Conservation (phyloP, 768 basidiomycete genomes). For the Trametes meyenii region DNA sequence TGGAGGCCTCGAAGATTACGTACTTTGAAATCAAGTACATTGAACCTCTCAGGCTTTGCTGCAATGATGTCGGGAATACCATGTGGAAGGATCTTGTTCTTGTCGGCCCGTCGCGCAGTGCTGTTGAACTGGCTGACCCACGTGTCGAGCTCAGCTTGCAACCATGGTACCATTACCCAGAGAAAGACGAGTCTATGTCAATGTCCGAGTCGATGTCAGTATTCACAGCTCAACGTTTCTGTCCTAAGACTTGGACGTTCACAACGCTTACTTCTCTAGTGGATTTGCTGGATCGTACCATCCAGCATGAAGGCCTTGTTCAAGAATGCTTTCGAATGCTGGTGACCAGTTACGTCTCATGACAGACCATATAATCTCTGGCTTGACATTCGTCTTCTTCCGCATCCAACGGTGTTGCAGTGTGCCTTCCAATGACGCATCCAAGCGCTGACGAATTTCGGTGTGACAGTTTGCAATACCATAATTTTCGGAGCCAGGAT, state of each 20-base stretch:
- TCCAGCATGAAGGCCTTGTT: constrained; percentile 34
- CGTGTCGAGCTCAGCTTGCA: constrained; percentile 18
- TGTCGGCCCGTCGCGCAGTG: neutral
- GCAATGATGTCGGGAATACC: constrained; percentile 1
- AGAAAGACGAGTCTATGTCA: constrained; percentile 15
- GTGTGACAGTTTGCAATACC: constrained; percentile 51
- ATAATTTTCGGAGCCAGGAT: constrained; percentile 47
- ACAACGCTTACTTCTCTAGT: constrained; percentile 29
- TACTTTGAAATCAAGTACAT: neutral
- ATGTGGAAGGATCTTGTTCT: constrained; percentile 1
- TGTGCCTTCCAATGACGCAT: constrained; percentile 32
- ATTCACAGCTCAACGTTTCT: too few relatives aligned
- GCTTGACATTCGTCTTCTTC: constrained; percentile 43
- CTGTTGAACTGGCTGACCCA: constrained; percentile 5
- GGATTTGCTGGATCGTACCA: constrained; percentile 35
- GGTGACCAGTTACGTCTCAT: constrained; percentile 35
- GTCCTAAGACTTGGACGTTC: neutral
- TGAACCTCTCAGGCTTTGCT: neutral
- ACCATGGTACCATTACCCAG: constrained; percentile 21
- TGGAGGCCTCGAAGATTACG: too few relatives aligned
- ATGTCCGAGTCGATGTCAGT: neutral
- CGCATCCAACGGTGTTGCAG: constrained; percentile 31
- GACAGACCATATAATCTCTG: constrained; percentile 46
- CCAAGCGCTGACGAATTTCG: constrained; percentile 39
- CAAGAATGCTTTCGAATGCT: constrained; percentile 40